phyloP scores from a whole-genome alignment of 192 early-diverging fungal genomes.

The Rhizophagus sp. region DNA sequence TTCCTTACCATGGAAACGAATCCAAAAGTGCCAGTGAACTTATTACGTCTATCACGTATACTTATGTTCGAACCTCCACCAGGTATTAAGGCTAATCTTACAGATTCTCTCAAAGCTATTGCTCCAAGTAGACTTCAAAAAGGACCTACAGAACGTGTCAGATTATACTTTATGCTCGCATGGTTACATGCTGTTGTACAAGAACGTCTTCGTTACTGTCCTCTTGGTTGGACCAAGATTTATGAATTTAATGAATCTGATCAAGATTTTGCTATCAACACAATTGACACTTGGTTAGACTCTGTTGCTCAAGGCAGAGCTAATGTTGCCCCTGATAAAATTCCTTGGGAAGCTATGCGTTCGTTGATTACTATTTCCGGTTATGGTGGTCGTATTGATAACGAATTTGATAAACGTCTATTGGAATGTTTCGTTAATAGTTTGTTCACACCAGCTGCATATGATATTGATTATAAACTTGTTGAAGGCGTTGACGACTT shows the following conservation, averaged over 20 bases:
- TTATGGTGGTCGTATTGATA: slow-evolving; percentile 98
- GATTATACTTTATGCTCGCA: slow-evolving; percentile 92
- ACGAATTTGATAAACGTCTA: slow-evolving; percentile 82
- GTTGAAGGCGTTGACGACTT: slow-evolving; percentile 49
- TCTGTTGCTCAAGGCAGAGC: slow-evolving; percentile 71
- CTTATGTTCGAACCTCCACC: slow-evolving; percentile 96
- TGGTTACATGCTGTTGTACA: slow-evolving; percentile 96
- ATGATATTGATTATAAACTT: slow-evolving; percentile 79
- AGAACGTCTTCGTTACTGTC: slow-evolving; percentile 95
- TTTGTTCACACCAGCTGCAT: slow-evolving; percentile 78
- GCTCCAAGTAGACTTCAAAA: slow-evolving; percentile 51
- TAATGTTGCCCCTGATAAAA: slow-evolving; percentile 91
- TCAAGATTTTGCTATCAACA: slow-evolving; percentile 84
- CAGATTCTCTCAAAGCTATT: slow-evolving; percentile 76
- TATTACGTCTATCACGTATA: slow-evolving; percentile 86
- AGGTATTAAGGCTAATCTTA: slow-evolving; percentile 92
- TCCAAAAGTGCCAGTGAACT: slow-evolving; percentile 91
- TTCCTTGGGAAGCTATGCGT: slow-evolving; percentile 95
- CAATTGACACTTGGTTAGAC: slow-evolving; percentile 94
- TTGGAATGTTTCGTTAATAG: slow-evolving; percentile 84
- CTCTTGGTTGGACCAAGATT: slow-evolving; percentile 94
- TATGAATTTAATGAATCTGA: slow-evolving; percentile 99
- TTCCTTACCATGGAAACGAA: slow-evolving; percentile 99
- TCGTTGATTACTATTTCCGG: slow-evolving; percentile 84
- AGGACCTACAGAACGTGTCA: slow-evolving; percentile 82